Conservation (phyloP, 192 early-diverging fungal species). For the Lunasporangiospora selenospora region DNA sequence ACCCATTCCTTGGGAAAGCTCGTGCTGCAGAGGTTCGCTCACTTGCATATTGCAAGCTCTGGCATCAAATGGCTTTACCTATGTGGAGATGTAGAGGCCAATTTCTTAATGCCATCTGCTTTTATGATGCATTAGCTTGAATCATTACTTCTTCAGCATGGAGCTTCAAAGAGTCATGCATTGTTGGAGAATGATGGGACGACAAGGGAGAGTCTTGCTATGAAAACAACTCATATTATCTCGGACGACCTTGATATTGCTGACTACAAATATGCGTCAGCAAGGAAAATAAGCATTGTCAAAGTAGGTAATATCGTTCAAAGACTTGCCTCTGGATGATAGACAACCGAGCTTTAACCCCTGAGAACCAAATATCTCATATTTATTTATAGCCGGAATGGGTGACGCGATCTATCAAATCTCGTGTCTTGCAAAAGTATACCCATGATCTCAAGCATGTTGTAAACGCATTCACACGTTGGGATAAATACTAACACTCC, state of each 20-base stretch:
- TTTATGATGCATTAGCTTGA: conserved; percentile 13
- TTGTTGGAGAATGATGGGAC: background rate
- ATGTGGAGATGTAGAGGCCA: background rate
- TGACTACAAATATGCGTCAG: conserved; percentile 28
- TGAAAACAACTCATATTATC: conserved; percentile 36
- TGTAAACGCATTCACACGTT: background rate
- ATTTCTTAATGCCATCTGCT: background rate
- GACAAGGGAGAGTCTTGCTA: background rate
- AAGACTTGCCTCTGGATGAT: background rate
- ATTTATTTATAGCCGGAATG: conserved; percentile 16
- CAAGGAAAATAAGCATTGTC: conserved; percentile 36
- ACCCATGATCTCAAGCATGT: background rate
- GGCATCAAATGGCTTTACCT: background rate
- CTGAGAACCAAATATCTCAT: background rate
- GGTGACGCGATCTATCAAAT: conserved; percentile 8
- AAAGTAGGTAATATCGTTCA: conserved; percentile 7
- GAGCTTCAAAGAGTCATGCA: conserved; percentile 11
- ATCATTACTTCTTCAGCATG: conserved; percentile 1
- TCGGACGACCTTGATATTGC: conserved; percentile 29
- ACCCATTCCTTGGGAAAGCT: conserved; percentile 16
- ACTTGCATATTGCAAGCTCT: background rate
- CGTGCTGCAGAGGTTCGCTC: conserved; percentile 10
- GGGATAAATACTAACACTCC: background rate
- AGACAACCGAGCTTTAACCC: background rate
- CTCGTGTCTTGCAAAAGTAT: conserved; percentile 3